A percentile compares a stretch with the other conserved stretches of the same genome.
Evolutionary conservation across 179 eudicot species (phyloP).

Genomic region (Camellia oleifera): DNA sequence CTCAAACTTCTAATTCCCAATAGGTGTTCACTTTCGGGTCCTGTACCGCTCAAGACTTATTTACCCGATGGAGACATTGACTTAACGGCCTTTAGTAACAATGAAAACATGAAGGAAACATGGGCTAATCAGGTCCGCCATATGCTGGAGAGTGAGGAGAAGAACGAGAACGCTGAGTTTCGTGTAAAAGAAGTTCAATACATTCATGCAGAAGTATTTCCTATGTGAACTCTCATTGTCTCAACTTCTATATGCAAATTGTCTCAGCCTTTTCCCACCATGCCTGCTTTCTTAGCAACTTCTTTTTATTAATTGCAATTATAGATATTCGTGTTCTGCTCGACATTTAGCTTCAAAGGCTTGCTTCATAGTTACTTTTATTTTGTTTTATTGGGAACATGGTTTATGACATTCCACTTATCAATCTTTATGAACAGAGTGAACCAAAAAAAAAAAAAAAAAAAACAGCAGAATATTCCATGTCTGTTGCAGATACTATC

Average conservation of each 20-base stretch:
- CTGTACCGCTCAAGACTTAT: slow-evolving; percentile 94
- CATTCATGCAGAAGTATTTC: slow-evolving; percentile 88
- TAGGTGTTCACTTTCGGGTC: slow-evolving; percentile 97
- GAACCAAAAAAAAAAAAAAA: neutral
- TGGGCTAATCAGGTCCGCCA: slow-evolving; percentile 90
- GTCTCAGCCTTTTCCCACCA: neutral
- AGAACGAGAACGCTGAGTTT: slow-evolving; percentile 87
- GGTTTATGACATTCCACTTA: slow-evolving; percentile 1
- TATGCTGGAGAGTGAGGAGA: slow-evolving; percentile 72
- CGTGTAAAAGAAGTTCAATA: slow-evolving; percentile 93
- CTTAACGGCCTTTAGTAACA: slow-evolving; percentile 67
- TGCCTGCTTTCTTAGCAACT: neutral
- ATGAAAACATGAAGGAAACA: slow-evolving; percentile 59
- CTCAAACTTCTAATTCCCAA: slow-evolving; percentile 2
- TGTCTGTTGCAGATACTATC: neutral
- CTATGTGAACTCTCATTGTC: slow-evolving; percentile 7
- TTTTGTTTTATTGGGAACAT: neutral
- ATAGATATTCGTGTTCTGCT: neutral
- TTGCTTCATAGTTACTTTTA: neutral
- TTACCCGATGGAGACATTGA: slow-evolving; percentile 99
- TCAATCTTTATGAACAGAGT: neutral
- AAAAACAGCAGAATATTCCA: neutral
- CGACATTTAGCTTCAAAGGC: neutral
- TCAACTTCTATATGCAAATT: neutral
- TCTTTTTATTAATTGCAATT: neutral